Evolutionary conservation across 495 filamentous ascomycete genomes (phyloP), one percentile per base, ranked within the genome.

Genomic region (Lasiosphaeria miniovina): DNA sequence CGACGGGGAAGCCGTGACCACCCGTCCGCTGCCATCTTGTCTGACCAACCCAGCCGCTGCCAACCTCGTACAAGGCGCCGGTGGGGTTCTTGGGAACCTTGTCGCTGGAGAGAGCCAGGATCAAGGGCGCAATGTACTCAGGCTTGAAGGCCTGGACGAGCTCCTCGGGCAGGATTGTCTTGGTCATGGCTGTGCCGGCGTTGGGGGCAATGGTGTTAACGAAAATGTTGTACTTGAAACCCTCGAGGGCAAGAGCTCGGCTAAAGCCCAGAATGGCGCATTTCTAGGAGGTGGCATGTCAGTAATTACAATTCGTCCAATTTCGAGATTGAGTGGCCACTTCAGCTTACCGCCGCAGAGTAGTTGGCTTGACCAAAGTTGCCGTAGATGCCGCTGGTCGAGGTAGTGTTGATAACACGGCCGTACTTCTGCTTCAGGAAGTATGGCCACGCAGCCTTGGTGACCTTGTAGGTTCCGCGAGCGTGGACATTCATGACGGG

Each of bases 311-410:
- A 17, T 56, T 60, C 71, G 65, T 54, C 49, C 49, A 33, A 15
- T 14, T 9, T 52, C 12, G n/a, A 35, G 3, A 38, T 36, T 11
- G 32, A 54, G 50, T 17, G 5, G 54, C 24, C 24, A 52, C 6
- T 36, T 52, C 4, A n/a, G 77, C 85, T 73, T 84, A 88, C 85
- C 17, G 95, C 94, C 55, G 93, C 89, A 54, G 94, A 86, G 74
- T 98, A 98, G 80, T 98, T 98, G 67, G 94, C 92, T 78, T 98
- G 94, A 57, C 94, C 94, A 67, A 98, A 98, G 82, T 96, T 98
- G 64, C 94, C 94, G 68, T 98, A 98, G 76, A 98, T 97, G 75
- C 94, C 94, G 70, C 89, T 93, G 41, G 94, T 96, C 51, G 90
- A 95, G 14, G 94, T 91, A 58, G 94, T 98, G 81, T 98, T 98